phyloP scores from a whole-genome alignment of 495 filamentous ascomycete genomes.

The Penicillium mononematosum region DNA sequence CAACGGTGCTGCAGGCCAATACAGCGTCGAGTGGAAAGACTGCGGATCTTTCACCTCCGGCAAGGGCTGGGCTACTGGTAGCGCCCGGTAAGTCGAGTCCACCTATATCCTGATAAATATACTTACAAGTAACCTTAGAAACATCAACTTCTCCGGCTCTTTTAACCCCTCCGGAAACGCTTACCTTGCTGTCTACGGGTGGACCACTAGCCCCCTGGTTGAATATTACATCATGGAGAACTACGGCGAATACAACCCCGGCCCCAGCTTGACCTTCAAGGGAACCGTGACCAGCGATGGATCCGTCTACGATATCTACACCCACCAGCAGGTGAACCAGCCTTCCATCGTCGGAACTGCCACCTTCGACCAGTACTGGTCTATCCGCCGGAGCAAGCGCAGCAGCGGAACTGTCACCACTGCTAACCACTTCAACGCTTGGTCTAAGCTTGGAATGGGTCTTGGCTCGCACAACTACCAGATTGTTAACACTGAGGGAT shows the following conservation, averaged over 20 bases:
- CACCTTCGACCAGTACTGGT: conserved; percentile 64
- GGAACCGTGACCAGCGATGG: conserved; percentile 61
- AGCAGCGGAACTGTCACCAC: conserved; percentile 52
- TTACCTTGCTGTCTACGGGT: conserved; percentile 63
- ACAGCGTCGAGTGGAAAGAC: conserved; percentile 54
- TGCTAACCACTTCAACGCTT: conserved; percentile 64
- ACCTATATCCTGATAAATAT: neutral
- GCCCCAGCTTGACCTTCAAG: conserved; percentile 43
- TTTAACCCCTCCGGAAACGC: conserved; percentile 58
- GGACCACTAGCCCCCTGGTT: conserved; percentile 59
- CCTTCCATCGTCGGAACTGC: conserved; percentile 57
- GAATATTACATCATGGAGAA: conserved; percentile 66
- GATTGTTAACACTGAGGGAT: conserved; percentile 61
- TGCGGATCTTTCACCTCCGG: conserved; percentile 61
- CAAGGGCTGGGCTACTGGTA: conserved; percentile 61
- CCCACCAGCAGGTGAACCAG: conserved; percentile 56
- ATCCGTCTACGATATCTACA: conserved; percentile 62
- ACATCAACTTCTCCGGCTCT: conserved; percentile 53
- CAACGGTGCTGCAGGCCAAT: conserved; percentile 56
- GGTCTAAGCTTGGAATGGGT: conserved; percentile 47
- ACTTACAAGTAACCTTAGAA: conserved; percentile 26
- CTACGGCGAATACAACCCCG: conserved; percentile 56
- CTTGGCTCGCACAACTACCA: conserved; percentile 58
- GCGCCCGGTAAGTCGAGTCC: conserved; percentile 33
- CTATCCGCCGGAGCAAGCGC: conserved; percentile 54